Evolutionary conservation across 352 stramenopile species (phyloP).

Genomic region (Globisporangium paddicum): DNA sequence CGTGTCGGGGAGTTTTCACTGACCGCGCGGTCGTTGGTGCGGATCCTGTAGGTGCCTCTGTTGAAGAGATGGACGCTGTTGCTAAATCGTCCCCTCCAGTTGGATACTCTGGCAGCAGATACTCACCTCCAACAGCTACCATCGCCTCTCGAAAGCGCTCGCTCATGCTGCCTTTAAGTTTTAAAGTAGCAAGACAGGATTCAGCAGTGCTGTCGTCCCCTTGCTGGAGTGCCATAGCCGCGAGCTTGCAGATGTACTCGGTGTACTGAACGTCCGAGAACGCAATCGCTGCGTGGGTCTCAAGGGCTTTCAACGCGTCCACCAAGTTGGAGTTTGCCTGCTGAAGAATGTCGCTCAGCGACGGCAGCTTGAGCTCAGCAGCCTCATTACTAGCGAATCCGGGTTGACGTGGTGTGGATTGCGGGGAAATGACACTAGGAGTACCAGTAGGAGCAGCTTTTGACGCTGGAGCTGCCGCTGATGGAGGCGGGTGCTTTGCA

Average conservation of each 20-base stretch:
- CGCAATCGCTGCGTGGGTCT: conserved; percentile 7
- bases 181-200: conserved; percentile 32
- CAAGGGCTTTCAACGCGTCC: conserved; percentile 24
- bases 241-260: conserved; percentile 39
- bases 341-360: conserved; percentile 32
- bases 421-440: conserved; percentile 1
- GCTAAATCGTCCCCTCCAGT: not conserved
- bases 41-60: conserved; percentile 3
- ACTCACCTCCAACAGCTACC: conserved; percentile 19
- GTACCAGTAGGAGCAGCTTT: conserved; percentile 6
- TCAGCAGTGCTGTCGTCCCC: conserved; percentile 16
- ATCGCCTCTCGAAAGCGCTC: conserved; percentile 33
- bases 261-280: conserved; percentile 15
- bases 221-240: conserved; percentile 14
- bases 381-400: conserved; percentile 2
- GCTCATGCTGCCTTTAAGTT: conserved; percentile 34
- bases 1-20: conserved; percentile 23
- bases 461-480: not conserved
- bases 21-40: conserved; percentile 25
- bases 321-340: conserved; percentile 25
- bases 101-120: conserved; percentile 25
- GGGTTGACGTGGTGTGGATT: conserved; percentile 8
- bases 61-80: not conserved
- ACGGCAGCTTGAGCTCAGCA: conserved; percentile 14
- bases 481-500: not conserved